Evolutionary conservation across 2,329 filamentous ascomycete genomes (phyloP).

Genomic region (Torrubiellomyces zombiae): DNA sequence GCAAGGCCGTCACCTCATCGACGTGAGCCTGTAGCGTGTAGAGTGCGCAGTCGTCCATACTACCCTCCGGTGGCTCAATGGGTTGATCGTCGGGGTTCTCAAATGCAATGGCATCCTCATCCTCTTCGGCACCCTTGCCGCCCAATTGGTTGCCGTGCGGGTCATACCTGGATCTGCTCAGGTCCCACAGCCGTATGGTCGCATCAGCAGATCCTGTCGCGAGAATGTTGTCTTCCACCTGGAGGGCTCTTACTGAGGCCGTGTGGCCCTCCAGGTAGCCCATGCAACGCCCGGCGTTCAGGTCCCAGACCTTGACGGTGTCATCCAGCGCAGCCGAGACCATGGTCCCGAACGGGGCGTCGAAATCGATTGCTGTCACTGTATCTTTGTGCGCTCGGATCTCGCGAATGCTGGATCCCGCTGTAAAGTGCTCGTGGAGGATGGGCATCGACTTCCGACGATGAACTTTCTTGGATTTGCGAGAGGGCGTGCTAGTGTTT

Average conservation of each 20-base stretch:
- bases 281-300: conserved; percentile 84
- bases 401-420: conserved; percentile 76
- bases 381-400: conserved; percentile 76
- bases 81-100: conserved; percentile 52
- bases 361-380: conserved; percentile 86
- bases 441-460: conserved; percentile 81
- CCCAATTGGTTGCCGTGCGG: conserved; percentile 47
- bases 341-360: conserved; percentile 91
- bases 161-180: conserved; percentile 75
- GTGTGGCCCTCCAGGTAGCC: conserved; percentile 86
- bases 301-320: conserved; percentile 87
- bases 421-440: conserved; percentile 85
- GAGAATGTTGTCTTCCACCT: conserved; percentile 90
- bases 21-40: conserved; percentile 81
- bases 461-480: conserved; percentile 34
- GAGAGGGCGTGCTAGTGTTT: conserved; percentile 30
- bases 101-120: conserved; percentile 55
- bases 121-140: conserved; percentile 40
- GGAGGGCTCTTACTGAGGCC: conserved; percentile 78
- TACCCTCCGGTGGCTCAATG: conserved; percentile 57
- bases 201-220: conserved; percentile 92
- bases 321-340: conserved; percentile 87
- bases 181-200: conserved; percentile 85
- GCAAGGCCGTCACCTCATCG: conserved; percentile 82
- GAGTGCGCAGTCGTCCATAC: conserved; percentile 79